phyloP scores from a whole-genome alignment of 176 grass and related monocot species.

The Carex myosuroides region DNA sequence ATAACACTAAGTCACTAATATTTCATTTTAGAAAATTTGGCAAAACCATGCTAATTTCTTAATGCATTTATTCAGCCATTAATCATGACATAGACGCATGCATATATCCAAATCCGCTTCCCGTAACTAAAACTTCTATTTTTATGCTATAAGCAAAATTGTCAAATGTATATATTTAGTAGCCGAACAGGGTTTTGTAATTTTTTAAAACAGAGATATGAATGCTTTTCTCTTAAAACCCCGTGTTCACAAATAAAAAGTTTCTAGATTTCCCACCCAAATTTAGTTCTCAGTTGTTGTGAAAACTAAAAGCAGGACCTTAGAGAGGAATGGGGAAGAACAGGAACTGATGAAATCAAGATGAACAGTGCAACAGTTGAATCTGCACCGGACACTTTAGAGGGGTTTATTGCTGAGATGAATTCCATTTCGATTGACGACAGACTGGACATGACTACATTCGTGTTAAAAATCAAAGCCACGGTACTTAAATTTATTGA shows the following conservation, averaged over 20 bases:
- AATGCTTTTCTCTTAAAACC: background rate
- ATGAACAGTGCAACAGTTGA: slow-evolving; percentile 56
- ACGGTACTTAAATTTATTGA: slow-evolving; percentile 48
- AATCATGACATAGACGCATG: background rate
- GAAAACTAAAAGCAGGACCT: slow-evolving; percentile 41
- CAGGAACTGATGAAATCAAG: slow-evolving; percentile 28
- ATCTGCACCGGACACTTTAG: slow-evolving; percentile 64
- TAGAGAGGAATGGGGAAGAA: slow-evolving; percentile 54
- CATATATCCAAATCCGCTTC: background rate
- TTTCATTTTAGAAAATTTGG: background rate
- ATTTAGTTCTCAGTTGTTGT: background rate
- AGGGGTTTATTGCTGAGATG: slow-evolving; percentile 64
- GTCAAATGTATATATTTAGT: background rate
- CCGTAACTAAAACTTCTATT: background rate
- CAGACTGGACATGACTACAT: slow-evolving; percentile 42
- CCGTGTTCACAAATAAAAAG: background rate
- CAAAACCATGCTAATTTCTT: background rate
- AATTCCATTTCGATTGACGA: slow-evolving; percentile 42
- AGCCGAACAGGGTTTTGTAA: background rate
- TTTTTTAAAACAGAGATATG: background rate
- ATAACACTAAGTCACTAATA: too few relatives aligned
- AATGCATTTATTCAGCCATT: background rate
- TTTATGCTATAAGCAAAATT: background rate
- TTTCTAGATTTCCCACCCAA: background rate
- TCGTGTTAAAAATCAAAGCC: slow-evolving; percentile 34